These are phyloP conservation scores for Diaporthe sp. DNA, from an alignment of 2,329 filamentous ascomycete genomes.

Conservation along the genomic window DNA sequence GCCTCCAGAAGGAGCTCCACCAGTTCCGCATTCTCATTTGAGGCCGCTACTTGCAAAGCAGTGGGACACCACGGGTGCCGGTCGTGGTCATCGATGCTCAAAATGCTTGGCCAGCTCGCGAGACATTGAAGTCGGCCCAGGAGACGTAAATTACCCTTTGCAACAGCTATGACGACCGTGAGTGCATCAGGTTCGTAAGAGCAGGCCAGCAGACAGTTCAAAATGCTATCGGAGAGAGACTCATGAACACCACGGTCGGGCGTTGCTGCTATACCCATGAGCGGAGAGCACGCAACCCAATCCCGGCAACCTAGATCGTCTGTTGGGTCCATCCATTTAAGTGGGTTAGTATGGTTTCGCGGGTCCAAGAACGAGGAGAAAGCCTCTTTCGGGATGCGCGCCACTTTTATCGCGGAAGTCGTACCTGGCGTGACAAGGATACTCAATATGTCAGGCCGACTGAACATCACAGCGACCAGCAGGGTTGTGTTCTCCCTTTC, in stretches of 20 bases:
- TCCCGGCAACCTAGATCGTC: background rate
- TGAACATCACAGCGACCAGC: background rate
- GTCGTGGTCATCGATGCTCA: background rate
- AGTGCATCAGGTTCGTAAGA: background rate
- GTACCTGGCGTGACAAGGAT: background rate
- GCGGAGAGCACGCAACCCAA: background rate
- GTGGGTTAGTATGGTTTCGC: background rate
- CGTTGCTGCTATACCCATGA: background rate
- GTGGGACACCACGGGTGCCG: background rate
- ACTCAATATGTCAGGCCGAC: accelerated
- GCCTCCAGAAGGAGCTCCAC: background rate
- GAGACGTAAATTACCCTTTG: background rate
- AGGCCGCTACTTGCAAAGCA: background rate
- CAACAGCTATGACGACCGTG: background rate
- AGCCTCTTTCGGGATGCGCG: background rate
- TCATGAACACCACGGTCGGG: no score
- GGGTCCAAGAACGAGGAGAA: background rate
- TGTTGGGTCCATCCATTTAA: no score
- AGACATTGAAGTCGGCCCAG: background rate
- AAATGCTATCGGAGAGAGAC: background rate
- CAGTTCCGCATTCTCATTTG: background rate
- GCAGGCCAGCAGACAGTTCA: background rate
- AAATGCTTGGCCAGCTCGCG: background rate
- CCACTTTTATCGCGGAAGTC: accelerated
- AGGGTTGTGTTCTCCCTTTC: background rate